Base-by-base conservation (phyloP, 2,329 filamentous ascomycete genomes). In the Oidium heveae region DNA sequence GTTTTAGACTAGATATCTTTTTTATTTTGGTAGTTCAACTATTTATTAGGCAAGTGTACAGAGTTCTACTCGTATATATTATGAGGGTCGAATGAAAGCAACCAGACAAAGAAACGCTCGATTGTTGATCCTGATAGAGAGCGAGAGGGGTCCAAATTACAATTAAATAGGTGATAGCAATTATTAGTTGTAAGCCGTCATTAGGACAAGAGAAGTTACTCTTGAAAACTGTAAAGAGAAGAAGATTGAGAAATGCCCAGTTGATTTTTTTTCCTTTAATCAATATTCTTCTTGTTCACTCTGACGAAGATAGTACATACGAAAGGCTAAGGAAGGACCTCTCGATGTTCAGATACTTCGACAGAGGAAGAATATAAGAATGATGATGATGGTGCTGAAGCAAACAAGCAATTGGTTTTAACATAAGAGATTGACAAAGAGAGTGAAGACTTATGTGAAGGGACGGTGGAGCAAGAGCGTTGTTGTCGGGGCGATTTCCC, bases 401-500 rank as follows among this genome's bases (percentile, higher is more conserved):
- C n/a, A 39, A 16, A 39, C 37, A 39, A 39, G 7, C 37, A 39
- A 32, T 8, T n/a, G 1, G 16, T 6, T 39, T 15, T 1, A 39
- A n/a, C 13, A 4, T n/a, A 54, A 56, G 56, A 53, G 43, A 37
- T 18, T 47, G 56, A 49, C 44, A 54, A 57, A 53, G 18, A 50
- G 52, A 54, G 53, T 39, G 43, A 28, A 22, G 28, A 16, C 37
- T 39, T 39, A 39, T 39, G 46, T 39, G 53, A 43, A 53, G 39
- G 53, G 22, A 39, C 43, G 59, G 54, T 57, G 55, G 55, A 54
- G 54, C 52, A 52, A 55, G 54, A 32, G 36, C 34, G 36, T 54
- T 59, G 60, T 62, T 61, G 60, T 58, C 59, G 46, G 58, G 59
- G 57, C 52, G 59, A 61, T 60, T 61, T 57, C 53, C 54, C 55